Base-by-base conservation (phyloP, 225 moss, liverwort and hornwort genomes). In the Pleurozium schreberi region DNA sequence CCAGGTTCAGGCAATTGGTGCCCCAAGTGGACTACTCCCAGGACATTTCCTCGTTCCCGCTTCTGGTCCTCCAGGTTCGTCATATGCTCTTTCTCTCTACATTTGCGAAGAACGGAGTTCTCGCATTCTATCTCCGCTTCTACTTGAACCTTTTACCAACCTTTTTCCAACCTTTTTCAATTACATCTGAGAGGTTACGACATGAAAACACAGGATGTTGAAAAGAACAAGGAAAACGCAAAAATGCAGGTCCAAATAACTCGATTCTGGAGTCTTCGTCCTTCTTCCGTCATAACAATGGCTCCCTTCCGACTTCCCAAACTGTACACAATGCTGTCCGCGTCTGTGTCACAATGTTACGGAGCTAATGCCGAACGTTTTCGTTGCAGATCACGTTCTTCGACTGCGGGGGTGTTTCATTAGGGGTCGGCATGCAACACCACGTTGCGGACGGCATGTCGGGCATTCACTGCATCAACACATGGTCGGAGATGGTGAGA, bases 401-500 rank as follows among this genome's bases (percentile, higher is more conserved):
- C 89, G 90, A 88, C 68, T 99, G 99, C 61, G 99, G 99, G 17
- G 96, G 97, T 57, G 96, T 91, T 21, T 90, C 97, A 3, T 88
- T 99, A 9, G 99, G 99, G 64, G 99, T 99, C 7, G 99, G 99
- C 69, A 97, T 99, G 97, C 97, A 99, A 75, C 99, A 99, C 81
- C 96, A 96, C 57, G 68, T 97, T 31, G 97, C 99, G 25, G 99
- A 99, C 64, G 99, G 99, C 40, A 96, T 96, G 96, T 96, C 99
- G 3, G 99, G 99, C n/a, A 94, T 97, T 63, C 96, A 99, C 85
- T 99, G 93, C 90, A 95, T 99, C 86, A 99, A 99, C 89, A 94
- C 96, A 18, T 96, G 97, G 87, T 93, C 99, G 33, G 95, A 94
- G 89, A 93, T 94, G 89, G 94, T 95, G 18, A 92, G 96, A 77